Base-by-base conservation (phyloP, 129 eudicot genomes). In the Flaveria sonorensis region DNA sequence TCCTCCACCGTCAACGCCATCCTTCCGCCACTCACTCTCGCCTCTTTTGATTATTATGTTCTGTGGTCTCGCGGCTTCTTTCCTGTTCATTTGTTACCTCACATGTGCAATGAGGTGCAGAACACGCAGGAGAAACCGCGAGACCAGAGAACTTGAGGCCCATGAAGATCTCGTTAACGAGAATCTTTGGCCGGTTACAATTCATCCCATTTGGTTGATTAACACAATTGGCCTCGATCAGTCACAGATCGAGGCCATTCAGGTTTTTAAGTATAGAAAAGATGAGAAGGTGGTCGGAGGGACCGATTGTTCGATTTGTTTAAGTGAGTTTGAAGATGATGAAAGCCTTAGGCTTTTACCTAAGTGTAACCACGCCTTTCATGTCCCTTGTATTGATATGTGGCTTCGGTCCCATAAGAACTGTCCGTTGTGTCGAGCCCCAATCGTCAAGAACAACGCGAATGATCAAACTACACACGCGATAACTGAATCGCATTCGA, bases 391-490 rank as follows among this genome's bases (percentile, higher is more conserved):
- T 85, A 86, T 91, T 10, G 97, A 91, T 79, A 88, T 90, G 20
- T 91, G 97, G 94, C 72, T 91, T 1, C 79, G 88, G 42, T 85
- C 94, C 6, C 94, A 91, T 70, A 86, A 76, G 78, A 88, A 79
- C 16, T 91, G 97, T 28, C 97, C 97, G 0, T 48, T 91, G 45
- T 91, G 97, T 83, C 90, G 97, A 14, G 89, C 97, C 24, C 89
- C 90, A 1, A 67, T 91, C 16, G 68, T 86, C 15, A 75, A 63
- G 1, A 75, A 82, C 52, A 39, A 32, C 39, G 0, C 76, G 7
- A 76, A 20, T 56, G 46, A 26, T 26, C 77, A 48, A 70, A 72
- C 21, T 16, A 66, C 18, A 23, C 20, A 15, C 52, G 70, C 32
- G 48, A 3, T 68, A 3, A 68, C 1, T 15, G 82, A 79, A 28